phyloP scores from a whole-genome alignment of 495 filamentous ascomycete species.

The Cercophora scortea region DNA sequence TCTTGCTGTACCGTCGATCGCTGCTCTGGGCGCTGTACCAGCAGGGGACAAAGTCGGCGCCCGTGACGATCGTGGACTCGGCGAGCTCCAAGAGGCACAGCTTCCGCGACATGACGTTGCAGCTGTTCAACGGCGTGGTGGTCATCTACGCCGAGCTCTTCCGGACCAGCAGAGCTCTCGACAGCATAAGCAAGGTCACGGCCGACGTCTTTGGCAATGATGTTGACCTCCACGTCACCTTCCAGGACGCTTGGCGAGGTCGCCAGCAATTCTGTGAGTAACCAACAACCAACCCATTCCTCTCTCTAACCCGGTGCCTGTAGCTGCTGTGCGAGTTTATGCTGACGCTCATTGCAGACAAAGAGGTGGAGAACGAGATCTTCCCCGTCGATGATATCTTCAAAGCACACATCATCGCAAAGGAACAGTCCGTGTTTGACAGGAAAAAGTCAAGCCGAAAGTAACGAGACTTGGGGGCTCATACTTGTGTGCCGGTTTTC shows the following conservation, averaged over 20 bases:
- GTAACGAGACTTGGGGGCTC: background rate
- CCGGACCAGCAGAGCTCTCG: conserved; percentile 7
- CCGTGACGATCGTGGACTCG: conserved; percentile 1
- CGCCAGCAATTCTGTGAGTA: conserved; percentile 16
- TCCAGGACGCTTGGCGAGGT: conserved; percentile 5
- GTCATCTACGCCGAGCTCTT: conserved; percentile 16
- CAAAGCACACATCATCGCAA: background rate
- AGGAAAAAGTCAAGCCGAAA: conserved; percentile 21
- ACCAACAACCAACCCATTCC: too few species aligned
- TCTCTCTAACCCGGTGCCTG: background rate
- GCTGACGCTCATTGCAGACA: background rate
- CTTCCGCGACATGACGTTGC: conserved; percentile 11
- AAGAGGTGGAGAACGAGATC: background rate
- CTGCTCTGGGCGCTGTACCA: conserved; percentile 3
- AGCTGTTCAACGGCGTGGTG: conserved; percentile 10
- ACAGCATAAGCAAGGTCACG: conserved; percentile 5
- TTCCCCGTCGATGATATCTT: background rate
- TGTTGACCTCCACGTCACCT: background rate
- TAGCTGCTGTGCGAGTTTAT: background rate
- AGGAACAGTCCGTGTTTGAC: conserved; percentile 17
- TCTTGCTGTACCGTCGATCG: conserved; percentile 18
- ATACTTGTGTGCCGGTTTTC: too few species aligned
- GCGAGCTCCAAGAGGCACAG: background rate
- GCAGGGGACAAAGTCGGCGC: conserved; percentile 5
- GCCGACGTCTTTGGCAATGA: conserved; percentile 7